Conservation (phyloP, 805 yeast species). For the Wickerhamiella sergipiensis region DNA sequence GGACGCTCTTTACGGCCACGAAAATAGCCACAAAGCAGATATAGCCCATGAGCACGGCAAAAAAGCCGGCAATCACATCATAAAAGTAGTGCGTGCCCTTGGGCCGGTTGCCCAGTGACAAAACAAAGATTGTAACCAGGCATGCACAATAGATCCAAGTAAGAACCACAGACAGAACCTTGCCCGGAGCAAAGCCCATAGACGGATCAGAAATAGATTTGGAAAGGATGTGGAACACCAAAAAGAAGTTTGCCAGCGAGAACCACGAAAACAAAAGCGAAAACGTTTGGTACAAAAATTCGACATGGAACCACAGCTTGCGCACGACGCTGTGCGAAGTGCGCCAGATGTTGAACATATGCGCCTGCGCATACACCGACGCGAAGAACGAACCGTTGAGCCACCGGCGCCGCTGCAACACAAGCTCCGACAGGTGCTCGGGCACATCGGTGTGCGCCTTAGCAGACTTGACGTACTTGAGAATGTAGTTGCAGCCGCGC, state of each 20-base stretch:
- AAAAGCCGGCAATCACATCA: constrained; percentile 56
- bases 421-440: constrained; percentile 84
- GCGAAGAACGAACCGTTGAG: constrained; percentile 96
- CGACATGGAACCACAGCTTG: constrained; percentile 69
- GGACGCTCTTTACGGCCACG: constrained; percentile 61
- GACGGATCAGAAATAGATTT: constrained; percentile 59
- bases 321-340: constrained; percentile 75
- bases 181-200: constrained; percentile 58
- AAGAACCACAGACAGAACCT: constrained; percentile 60
- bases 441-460: constrained; percentile 97
- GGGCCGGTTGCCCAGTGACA: constrained; percentile 90
- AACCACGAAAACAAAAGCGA: constrained; percentile 80
- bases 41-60: constrained; percentile 80
- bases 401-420: constrained; percentile 96
- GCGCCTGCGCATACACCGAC: constrained; percentile 76
- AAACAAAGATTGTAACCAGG: constrained; percentile 69
- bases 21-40: constrained; percentile 78
- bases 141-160: constrained; percentile 78
- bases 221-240: constrained; percentile 85
- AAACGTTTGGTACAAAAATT: constrained; percentile 76
- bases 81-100: constrained; percentile 76
- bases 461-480: constrained; percentile 84
- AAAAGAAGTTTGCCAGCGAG: constrained; percentile 79
- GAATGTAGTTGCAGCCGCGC: constrained; percentile 67
- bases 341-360: constrained; percentile 77